phyloP scores from a whole-genome alignment of 176 grass and related monocot species.

The Musa schizocarpa region DNA sequence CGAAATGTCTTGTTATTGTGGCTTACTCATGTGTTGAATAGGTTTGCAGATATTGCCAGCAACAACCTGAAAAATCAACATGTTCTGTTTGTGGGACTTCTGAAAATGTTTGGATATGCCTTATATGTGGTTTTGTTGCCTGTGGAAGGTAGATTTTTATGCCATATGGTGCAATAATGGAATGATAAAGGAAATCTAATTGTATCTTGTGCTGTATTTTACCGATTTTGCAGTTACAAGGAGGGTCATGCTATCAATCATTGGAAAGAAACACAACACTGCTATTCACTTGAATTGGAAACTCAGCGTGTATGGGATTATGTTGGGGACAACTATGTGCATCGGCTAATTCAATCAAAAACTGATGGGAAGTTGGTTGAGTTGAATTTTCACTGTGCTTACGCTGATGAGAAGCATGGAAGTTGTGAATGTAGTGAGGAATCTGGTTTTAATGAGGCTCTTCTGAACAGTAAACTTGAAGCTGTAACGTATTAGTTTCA shows the following conservation, averaged over 20 bases:
- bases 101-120: constrained; percentile 91
- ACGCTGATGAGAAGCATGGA: constrained; percentile 32
- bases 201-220: neutral
- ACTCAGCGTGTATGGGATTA: constrained; percentile 99
- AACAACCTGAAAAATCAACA: constrained; percentile 81
- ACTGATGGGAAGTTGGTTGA: constrained; percentile 82
- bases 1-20: neutral
- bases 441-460: constrained; percentile 58
- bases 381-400: constrained; percentile 49
- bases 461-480: constrained; percentile 91
- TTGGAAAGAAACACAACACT: constrained; percentile 91
- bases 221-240: constrained; percentile 49
- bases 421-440: constrained; percentile 44
- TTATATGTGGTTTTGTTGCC: constrained; percentile 90
- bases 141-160: constrained; percentile 73
- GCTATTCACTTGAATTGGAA: constrained; percentile 93
- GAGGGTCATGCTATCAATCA: constrained; percentile 79
- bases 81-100: constrained; percentile 76
- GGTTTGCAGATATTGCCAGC: constrained; percentile 99
- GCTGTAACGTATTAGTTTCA: constrained; percentile 59
- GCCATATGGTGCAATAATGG: neutral
- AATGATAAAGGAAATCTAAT: neutral
- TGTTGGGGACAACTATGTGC: constrained; percentile 94
- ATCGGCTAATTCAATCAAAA: constrained; percentile 96
- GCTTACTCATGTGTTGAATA: constrained; percentile 28